Conservation (phyloP, 2,329 filamentous ascomycete species). For the Pyricularia pennisetigena region DNA sequence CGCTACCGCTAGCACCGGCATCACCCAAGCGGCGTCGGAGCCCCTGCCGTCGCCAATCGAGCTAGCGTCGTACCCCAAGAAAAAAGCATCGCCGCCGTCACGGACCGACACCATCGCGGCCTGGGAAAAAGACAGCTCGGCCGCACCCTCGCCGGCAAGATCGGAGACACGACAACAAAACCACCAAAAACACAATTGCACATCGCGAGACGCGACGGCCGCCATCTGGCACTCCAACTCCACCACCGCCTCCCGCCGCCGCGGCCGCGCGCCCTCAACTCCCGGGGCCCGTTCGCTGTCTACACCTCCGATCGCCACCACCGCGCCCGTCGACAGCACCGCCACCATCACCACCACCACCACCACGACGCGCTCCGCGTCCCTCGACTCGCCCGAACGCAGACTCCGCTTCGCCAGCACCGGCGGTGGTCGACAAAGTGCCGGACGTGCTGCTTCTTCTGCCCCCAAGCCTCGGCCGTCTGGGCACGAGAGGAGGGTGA, state of each 20-base stretch:
- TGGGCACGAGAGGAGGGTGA: conserved; percentile 1
- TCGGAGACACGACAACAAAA: background rate
- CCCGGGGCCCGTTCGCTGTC: background rate
- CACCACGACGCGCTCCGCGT: background rate
- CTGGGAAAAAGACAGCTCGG: background rate
- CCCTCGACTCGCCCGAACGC: background rate
- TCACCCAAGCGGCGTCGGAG: background rate
- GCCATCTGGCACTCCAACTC: background rate
- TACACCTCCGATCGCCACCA: background rate
- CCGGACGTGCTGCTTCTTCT: background rate
- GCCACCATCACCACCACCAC: background rate
- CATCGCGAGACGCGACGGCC: background rate
- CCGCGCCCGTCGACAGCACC: background rate
- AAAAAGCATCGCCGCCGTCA: background rate
- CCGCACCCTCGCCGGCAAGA: background rate
- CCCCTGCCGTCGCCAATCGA: conserved; percentile 3
- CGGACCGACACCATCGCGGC: background rate
- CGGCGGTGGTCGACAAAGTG: background rate
- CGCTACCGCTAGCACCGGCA: background rate
- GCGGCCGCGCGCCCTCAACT: background rate
- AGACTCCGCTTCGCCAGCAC: background rate
- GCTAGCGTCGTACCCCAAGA: conserved; percentile 3
- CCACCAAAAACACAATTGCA: background rate
- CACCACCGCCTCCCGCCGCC: background rate
- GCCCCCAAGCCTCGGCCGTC: background rate